Evolutionary conservation across 306 rosid species (phyloP).

Genomic region (Biancaea sappan): DNA sequence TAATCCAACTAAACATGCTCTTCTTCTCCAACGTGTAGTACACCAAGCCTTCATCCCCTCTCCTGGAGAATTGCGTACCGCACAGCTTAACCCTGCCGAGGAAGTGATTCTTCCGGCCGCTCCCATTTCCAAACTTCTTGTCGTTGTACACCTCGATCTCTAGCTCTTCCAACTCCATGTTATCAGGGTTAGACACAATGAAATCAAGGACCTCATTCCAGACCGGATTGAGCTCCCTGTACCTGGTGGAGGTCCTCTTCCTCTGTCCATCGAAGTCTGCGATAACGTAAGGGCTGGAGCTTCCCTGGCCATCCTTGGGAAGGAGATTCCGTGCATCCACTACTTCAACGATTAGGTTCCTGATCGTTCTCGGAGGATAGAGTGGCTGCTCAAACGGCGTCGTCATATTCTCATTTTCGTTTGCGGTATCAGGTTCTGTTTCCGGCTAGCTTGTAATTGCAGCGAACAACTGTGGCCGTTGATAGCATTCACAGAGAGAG

Average conservation of each 20-base stretch:
- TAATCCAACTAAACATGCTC: slow-evolving; percentile 85
- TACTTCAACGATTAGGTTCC: slow-evolving; percentile 75
- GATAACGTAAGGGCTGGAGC: slow-evolving; percentile 89
- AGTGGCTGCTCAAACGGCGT: slow-evolving; percentile 49
- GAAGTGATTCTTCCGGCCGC: slow-evolving; percentile 80
- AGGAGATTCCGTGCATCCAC: slow-evolving; percentile 84
- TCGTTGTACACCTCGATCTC: slow-evolving; percentile 89
- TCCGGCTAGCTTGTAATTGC: not conserved
- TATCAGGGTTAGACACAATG: slow-evolving; percentile 76
- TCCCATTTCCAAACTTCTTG: slow-evolving; percentile 70
- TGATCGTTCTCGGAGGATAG: slow-evolving; percentile 30
- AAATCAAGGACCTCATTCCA: slow-evolving; percentile 90
- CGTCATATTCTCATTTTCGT: slow-evolving; percentile 64
- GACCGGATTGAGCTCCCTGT: slow-evolving; percentile 70
- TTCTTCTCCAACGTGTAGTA: slow-evolving; percentile 74
- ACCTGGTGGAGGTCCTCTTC: slow-evolving; percentile 71
- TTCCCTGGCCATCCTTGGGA: slow-evolving; percentile 96
- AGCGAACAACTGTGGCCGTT: slow-evolving; percentile 43
- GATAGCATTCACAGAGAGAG: slow-evolving; percentile 42
- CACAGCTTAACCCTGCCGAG: slow-evolving; percentile 81
- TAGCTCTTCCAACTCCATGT: slow-evolving; percentile 86
- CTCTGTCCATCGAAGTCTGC: slow-evolving; percentile 87
- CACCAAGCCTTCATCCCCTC: slow-evolving; percentile 78
- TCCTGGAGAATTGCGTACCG: slow-evolving; percentile 67
- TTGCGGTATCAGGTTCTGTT: not conserved